A percentile compares a stretch with the other conserved stretches of the same genome.
phyloP scores from a whole-genome alignment of 768 basidiomycete genomes.

The Mycena galericulata region DNA sequence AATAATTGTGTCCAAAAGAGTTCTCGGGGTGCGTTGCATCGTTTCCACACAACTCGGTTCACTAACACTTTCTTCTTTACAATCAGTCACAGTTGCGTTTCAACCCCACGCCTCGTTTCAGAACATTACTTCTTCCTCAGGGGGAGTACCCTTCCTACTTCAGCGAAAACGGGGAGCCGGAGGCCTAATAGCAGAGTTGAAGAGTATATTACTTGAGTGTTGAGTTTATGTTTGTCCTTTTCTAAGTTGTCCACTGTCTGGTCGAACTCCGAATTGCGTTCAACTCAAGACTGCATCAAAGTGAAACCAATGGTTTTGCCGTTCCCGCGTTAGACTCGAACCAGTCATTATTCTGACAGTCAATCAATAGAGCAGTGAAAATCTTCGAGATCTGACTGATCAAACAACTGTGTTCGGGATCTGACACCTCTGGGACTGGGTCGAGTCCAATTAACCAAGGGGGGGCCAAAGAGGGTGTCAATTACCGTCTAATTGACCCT shows the following conservation, averaged over 20 bases:
- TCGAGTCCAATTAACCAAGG: too few species aligned
- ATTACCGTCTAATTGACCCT: too few species aligned
- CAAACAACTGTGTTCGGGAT: too few species aligned
- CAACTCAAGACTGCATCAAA: too few species aligned
- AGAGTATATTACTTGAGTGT: conserved; percentile 5
- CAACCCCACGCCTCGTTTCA: conserved; percentile 10
- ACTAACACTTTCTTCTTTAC: not conserved
- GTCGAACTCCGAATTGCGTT: not conserved
- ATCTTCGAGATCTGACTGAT: too few species aligned
- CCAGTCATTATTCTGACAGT: too few species aligned
- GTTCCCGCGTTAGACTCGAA: too few species aligned
- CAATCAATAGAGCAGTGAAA: too few species aligned
- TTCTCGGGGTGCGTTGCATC: conserved; percentile 8
- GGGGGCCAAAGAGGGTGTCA: too few species aligned
- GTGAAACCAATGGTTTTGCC: too few species aligned
- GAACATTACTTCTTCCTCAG: not conserved
- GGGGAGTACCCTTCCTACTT: not conserved
- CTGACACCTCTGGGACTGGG: too few species aligned
- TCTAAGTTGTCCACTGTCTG: not conserved
- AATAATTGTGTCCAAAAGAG: not conserved
- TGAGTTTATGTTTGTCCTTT: not conserved
- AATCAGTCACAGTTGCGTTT: conserved; percentile 5
- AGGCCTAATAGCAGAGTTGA: not conserved
- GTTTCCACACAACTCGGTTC: not conserved
- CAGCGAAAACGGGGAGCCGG: not conserved